Evolutionary conservation across 495 filamentous ascomycete species (phyloP).

Genomic region (Daldinia loculata): DNA sequence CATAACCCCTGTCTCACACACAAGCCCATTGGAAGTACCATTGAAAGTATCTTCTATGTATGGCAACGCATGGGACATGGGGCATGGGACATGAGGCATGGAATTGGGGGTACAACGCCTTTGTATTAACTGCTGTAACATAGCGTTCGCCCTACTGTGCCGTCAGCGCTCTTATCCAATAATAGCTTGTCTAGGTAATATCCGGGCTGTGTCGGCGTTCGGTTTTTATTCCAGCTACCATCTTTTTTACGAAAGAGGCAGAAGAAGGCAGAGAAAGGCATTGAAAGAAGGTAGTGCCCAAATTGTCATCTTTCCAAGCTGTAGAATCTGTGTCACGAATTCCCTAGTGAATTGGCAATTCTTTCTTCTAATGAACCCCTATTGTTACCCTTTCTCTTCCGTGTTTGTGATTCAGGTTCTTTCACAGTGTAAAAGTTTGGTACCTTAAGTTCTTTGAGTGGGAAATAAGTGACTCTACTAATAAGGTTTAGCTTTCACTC

Average conservation of each 20-base stretch:
- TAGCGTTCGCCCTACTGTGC: conserved; percentile 15
- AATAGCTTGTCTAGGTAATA: conserved; percentile 9
- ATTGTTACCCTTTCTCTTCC: conserved; percentile 9
- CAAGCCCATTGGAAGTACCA: conserved; percentile 38
- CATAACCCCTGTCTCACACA: conserved; percentile 49
- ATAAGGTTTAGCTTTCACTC: conserved; percentile 30
- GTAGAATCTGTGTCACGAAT: neutral
- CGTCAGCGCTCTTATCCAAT: conserved; percentile 3
- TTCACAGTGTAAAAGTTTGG: conserved; percentile 31
- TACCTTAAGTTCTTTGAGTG: conserved; percentile 15
- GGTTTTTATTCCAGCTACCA: conserved; percentile 16
- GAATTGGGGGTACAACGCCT: neutral
- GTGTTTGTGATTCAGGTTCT: conserved; percentile 21
- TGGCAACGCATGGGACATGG: neutral
- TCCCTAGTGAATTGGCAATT: conserved; percentile 7
- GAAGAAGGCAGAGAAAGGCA: conserved; percentile 5
- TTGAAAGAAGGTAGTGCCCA: neutral
- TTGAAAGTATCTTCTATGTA: neutral
- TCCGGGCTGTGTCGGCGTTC: conserved; percentile 22
- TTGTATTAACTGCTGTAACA: conserved; percentile 3
- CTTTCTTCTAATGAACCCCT: conserved; percentile 16
- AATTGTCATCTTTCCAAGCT: neutral
- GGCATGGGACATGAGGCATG: neutral
- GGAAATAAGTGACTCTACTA: conserved; percentile 37
- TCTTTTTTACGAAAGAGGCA: neutral